A percentile compares a stretch with the other conserved stretches of the same genome.
Evolutionary conservation across 805 yeast species (phyloP).

Genomic region (Brettanomyces nanus): DNA sequence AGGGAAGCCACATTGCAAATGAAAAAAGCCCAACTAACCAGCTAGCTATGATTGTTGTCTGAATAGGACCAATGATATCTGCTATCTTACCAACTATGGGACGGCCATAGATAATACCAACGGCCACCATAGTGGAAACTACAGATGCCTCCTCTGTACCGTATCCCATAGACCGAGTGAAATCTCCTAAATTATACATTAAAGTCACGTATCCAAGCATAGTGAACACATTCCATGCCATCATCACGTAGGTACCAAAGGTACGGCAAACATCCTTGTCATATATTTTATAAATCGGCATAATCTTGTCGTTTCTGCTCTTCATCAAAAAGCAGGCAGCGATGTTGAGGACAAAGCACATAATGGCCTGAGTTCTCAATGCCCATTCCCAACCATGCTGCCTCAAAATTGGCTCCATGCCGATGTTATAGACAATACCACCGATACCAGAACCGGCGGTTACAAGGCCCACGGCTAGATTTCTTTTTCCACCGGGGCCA

Average conservation of each 20-base stretch:
- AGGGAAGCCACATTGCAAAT: conserved; percentile 50
- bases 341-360: conserved; percentile 27
- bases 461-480: conserved; percentile 40
- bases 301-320: conserved; percentile 29
- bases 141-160: conserved; percentile 44
- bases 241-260: conserved; percentile 26
- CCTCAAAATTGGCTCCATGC: conserved; percentile 36
- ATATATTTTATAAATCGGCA: conserved; percentile 29
- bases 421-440: conserved; percentile 41
- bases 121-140: conserved; percentile 51
- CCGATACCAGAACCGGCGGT: conserved; percentile 48
- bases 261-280: conserved; percentile 32
- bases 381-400: conserved; percentile 39
- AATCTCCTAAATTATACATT: conserved; percentile 51
- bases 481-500: conserved; percentile 39
- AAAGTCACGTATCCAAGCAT: conserved; percentile 55
- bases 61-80: conserved; percentile 45
- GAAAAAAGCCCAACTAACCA: conserved; percentile 32
- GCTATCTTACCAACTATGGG: conserved; percentile 45
- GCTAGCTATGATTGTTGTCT: conserved; percentile 33
- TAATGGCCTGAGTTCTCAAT: conserved; percentile 37
- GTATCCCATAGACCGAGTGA: conserved; percentile 54
- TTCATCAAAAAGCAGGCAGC: conserved; percentile 29
- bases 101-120: conserved; percentile 48
- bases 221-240: conserved; percentile 38